Evolutionary conservation across 1,284 basidiomycete genomes (phyloP), one percentile per base, ranked within the genome.

Genomic region (Ustilago crameri): DNA sequence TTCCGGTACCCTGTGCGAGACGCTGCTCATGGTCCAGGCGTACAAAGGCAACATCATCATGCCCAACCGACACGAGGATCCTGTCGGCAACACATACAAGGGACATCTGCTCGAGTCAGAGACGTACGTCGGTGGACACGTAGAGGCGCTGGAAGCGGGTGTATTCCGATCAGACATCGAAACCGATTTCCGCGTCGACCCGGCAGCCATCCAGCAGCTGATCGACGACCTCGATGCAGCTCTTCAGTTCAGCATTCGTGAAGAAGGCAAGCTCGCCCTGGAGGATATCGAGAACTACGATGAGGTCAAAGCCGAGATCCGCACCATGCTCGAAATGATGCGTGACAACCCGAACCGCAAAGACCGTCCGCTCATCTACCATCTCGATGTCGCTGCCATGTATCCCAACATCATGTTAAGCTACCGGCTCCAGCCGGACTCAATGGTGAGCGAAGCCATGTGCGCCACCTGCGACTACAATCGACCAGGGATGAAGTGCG

Each of bases 391-490:
- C 67, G 96, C 96, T 1, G 96, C 96, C 74, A 99, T 99, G 96
- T 98, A 99, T 82, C 96, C 96, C 60, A 99, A 98, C 85, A 98
- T 99, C 89, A 99, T 99, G 96, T 91, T 99, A 86, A 97, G 94
- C 27, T 98, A 99, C 84, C 92, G 96, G 54, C 88, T 99, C 3
- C 96, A 99, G 79, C 96, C 96, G 2, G 96, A 99, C 84, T 96
- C 96, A 1, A 92, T 98, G 84, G 92, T 98, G 17, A 93, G 95
- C 81, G 96, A 98, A 84, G 90, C 95, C 9, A 92, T 91, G 43
- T 99, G 96, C 82, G 96, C 96, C 0, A 94, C 97, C 7, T 99
- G 96, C 85, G 96, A 99, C 85, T 98, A 91, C 85, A 99, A 99
- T 81, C 89, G 95, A 5, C 95, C 95, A 0, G 93, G 92, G 30